Conservation (phyloP, 2,329 filamentous ascomycete species). For the Didymella exigua region DNA sequence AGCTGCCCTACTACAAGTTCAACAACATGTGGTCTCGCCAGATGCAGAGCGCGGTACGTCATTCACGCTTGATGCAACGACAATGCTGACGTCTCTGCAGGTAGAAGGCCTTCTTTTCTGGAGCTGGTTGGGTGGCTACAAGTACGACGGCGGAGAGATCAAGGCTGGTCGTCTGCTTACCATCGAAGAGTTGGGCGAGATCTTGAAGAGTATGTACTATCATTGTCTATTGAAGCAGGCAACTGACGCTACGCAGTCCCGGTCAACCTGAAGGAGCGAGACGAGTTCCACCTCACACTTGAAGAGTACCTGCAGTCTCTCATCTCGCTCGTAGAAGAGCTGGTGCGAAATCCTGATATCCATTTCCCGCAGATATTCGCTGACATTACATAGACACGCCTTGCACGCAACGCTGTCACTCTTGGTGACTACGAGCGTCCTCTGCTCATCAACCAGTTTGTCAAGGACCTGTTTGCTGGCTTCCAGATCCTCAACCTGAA, state of each 20-base stretch:
- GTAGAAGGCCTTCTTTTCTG: slow-evolving; percentile 64
- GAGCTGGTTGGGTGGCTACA: slow-evolving; percentile 81
- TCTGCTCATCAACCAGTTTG: slow-evolving; percentile 84
- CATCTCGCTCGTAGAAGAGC: slow-evolving; percentile 86
- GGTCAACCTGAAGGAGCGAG: slow-evolving; percentile 85
- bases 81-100: slow-evolving; percentile 43
- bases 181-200: slow-evolving; percentile 82
- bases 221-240: not conserved
- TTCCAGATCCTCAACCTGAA: slow-evolving; percentile 98
- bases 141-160: slow-evolving; percentile 56
- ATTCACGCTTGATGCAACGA: not conserved
- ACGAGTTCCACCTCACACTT: slow-evolving; percentile 93
- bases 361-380: not conserved
- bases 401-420: slow-evolving; percentile 94
- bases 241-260: slow-evolving; percentile 65
- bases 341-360: slow-evolving; percentile 55
- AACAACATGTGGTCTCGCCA: slow-evolving; percentile 85
- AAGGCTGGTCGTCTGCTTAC: slow-evolving; percentile 73
- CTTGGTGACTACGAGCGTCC: slow-evolving; percentile 86
- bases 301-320: slow-evolving; percentile 95
- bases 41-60: slow-evolving; percentile 75
- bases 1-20: slow-evolving; percentile 98
- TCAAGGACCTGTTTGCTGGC: slow-evolving; percentile 93
- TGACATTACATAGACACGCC: slow-evolving; percentile 63
- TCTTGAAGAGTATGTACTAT: slow-evolving; percentile 68